Evolutionary conservation across 2,329 filamentous ascomycete species (phyloP).

Genomic region (Coniochaeta pulveracea): DNA sequence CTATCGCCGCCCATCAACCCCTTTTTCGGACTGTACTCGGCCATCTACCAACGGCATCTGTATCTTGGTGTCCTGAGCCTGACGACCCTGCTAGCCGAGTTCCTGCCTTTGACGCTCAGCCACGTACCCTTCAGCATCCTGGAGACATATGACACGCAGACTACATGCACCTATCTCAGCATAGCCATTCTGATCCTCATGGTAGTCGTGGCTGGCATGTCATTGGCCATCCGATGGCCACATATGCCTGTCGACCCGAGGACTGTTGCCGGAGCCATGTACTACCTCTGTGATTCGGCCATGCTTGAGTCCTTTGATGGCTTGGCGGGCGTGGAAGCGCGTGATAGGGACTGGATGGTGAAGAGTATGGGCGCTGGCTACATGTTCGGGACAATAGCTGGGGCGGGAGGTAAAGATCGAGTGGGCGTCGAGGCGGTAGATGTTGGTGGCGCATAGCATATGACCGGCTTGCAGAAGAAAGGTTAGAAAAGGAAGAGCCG

Average conservation of each 20-base stretch:
- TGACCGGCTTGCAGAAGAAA: too few species aligned
- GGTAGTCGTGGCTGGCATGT: conserved; percentile 23
- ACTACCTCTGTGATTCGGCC: conserved; percentile 20
- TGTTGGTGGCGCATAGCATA: too few species aligned
- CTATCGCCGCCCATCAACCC: conserved; percentile 3
- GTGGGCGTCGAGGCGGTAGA: neutral
- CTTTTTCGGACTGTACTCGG: conserved; percentile 3
- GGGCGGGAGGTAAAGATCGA: neutral
- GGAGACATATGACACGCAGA: conserved; percentile 4
- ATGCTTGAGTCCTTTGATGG: conserved; percentile 1
- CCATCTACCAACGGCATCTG: neutral
- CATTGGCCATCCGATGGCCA: conserved; percentile 24
- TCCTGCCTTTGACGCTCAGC: conserved; percentile 5
- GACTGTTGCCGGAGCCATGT: conserved; percentile 30
- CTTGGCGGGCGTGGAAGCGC: conserved; percentile 1
- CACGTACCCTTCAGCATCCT: conserved; percentile 4
- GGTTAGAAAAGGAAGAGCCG: too few species aligned
- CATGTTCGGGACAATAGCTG: neutral
- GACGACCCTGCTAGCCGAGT: conserved; percentile 2
- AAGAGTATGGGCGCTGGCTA: conserved; percentile 1
- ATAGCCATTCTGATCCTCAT: conserved; percentile 27
- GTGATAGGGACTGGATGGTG: conserved; percentile 3
- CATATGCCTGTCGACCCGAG: conserved; percentile 31
- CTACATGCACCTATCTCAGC: conserved; percentile 24
- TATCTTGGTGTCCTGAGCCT: neutral